A percentile compares a stretch with the other conserved stretches of the same genome.
Evolutionary conservation across 352 stramenopile genomes (phyloP).

Genomic region (Phytophthora colocasiae): DNA sequence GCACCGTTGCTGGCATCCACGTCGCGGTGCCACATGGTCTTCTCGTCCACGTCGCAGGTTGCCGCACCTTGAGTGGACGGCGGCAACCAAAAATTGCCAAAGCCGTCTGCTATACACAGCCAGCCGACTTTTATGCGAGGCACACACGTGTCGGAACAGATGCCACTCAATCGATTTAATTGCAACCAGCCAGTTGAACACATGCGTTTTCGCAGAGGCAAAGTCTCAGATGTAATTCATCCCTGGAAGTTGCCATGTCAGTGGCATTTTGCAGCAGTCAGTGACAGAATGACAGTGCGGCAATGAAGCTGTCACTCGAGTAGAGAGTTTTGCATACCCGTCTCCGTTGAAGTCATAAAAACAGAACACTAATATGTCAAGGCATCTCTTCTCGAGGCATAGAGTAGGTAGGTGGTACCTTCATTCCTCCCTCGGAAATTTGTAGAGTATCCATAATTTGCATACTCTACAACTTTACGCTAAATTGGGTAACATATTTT

Average conservation of each 20-base stretch:
- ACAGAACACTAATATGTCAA: conserved; percentile 13
- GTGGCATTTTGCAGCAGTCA: not conserved
- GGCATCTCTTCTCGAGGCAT: conserved; percentile 23
- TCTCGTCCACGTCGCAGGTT: conserved; percentile 22
- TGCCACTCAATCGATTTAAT: conserved; percentile 9
- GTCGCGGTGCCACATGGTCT: conserved; percentile 18
- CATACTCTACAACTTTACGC: conserved; percentile 8
- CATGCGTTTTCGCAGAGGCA: not conserved
- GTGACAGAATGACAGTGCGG: not conserved
- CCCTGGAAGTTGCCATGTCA: not conserved
- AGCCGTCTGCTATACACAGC: conserved; percentile 12
- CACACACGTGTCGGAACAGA: conserved; percentile 7
- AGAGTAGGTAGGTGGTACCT: conserved; percentile 1
- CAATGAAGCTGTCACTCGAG: conserved; percentile 6
- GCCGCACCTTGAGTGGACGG: conserved; percentile 13
- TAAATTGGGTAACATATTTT: not conserved
- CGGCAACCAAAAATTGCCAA: conserved; percentile 12
- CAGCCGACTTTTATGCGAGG: conserved; percentile 21
- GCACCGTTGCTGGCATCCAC: conserved; percentile 10
- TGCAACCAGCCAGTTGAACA: not conserved
- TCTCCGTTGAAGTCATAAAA: conserved; percentile 23
- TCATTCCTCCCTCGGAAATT: conserved; percentile 1
- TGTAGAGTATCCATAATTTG: conserved; percentile 6
- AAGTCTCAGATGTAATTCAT: conserved; percentile 18
- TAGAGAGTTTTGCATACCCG: conserved; percentile 10